These are phyloP conservation scores for Curvularia verruculosa DNA, from an alignment of 2,329 filamentous ascomycete species.

Conservation along the genomic window DNA sequence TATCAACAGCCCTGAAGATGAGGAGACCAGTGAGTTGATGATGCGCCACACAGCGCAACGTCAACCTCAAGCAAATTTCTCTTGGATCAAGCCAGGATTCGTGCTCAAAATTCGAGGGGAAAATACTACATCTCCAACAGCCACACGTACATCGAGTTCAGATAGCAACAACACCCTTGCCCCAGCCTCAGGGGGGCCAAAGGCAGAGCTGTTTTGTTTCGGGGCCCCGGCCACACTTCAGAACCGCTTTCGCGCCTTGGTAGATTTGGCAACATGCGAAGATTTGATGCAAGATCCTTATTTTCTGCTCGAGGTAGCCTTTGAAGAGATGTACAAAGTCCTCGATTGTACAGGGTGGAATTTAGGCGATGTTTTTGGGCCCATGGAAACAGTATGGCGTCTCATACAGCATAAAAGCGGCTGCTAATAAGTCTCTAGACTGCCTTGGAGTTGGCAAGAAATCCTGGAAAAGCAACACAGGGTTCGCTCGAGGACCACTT, in stretches of 20 bases:
- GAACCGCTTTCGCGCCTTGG: slow-evolving; percentile 24
- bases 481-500: slow-evolving; percentile 29
- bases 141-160: slow-evolving; percentile 19
- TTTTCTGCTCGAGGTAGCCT: slow-evolving; percentile 37
- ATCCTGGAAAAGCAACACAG: slow-evolving; percentile 23
- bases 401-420: neutral
- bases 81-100: slow-evolving; percentile 36
- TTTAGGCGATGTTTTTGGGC: slow-evolving; percentile 38
- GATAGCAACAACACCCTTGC: slow-evolving; percentile 21
- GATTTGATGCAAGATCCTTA: slow-evolving; percentile 42
- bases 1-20: neutral
- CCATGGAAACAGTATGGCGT: slow-evolving; percentile 37
- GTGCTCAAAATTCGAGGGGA: slow-evolving; percentile 28
- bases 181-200: neutral
- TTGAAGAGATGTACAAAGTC: slow-evolving; percentile 41
- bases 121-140: neutral
- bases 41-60: neutral
- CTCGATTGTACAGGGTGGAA: slow-evolving; percentile 41
- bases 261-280: slow-evolving; percentile 15
- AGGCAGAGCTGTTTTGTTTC: slow-evolving; percentile 39
- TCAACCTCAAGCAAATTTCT: slow-evolving; percentile 32
- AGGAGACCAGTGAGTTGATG: neutral
- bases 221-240: slow-evolving; percentile 29
- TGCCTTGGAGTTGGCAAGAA: slow-evolving; percentile 28
- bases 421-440: slow-evolving; percentile 22